Conservation (phyloP, 1,139 yeast genomes). For the Candida frijolesensis region DNA sequence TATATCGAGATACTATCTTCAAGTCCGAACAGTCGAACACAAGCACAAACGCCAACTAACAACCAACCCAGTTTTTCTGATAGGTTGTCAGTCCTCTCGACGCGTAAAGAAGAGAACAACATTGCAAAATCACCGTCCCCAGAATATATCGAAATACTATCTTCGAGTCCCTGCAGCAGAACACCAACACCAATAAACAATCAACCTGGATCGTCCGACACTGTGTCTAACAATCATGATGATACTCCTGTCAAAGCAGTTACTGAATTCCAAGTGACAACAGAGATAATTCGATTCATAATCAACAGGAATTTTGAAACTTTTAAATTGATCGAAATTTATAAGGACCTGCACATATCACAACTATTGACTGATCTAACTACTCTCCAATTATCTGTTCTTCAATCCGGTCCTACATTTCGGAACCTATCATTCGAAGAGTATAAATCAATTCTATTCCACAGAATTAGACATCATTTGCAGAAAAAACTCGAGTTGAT, state of each 20-base stretch:
- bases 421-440: slow-evolving; percentile 12
- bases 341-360: slow-evolving; percentile 24
- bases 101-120: not conserved
- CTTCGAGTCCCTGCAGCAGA: not conserved
- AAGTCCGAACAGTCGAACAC: not conserved
- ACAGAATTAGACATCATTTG: slow-evolving; percentile 32
- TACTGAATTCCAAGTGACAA: slow-evolving; percentile 28
- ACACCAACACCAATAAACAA: slow-evolving; percentile 7
- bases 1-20: not conserved
- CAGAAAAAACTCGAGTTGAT: slow-evolving; percentile 25
- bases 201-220: slow-evolving; percentile 7
- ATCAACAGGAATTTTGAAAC: slow-evolving; percentile 21
- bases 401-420: slow-evolving; percentile 12
- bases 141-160: not conserved
- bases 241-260: slow-evolving; percentile 17
- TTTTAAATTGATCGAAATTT: slow-evolving; percentile 29
- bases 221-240: not conserved
- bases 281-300: slow-evolving; percentile 35
- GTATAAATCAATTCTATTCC: slow-evolving; percentile 25
- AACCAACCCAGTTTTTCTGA: no score
- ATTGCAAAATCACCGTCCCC: not conserved
- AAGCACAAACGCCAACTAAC: not conserved
- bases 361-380: slow-evolving; percentile 26
- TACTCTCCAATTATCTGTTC: slow-evolving; percentile 19
- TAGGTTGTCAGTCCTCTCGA: slow-evolving; percentile 1